Evolutionary conservation across 2,329 filamentous ascomycete species (phyloP).

Genomic region (Zarea fungicola): DNA sequence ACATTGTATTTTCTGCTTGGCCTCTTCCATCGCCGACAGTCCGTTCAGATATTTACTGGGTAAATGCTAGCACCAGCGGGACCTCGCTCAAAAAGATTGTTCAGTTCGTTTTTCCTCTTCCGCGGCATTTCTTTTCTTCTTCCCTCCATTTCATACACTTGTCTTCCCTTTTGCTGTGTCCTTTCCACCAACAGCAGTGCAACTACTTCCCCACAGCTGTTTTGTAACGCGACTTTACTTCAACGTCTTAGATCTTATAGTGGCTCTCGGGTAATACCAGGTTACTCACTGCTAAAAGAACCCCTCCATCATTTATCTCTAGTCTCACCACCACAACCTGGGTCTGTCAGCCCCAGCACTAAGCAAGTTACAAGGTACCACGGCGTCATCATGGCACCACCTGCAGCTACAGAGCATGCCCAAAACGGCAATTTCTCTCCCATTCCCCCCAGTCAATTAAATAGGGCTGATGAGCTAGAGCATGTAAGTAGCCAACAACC

Average conservation of each 20-base stretch:
- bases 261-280: no score
- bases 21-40: slow-evolving; percentile 1
- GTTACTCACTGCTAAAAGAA: no score
- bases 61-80: slow-evolving; percentile 2
- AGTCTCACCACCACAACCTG: no score
- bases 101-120: background rate
- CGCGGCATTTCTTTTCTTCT: background rate
- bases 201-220: background rate
- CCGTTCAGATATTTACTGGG: background rate
- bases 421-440: slow-evolving; percentile 8
- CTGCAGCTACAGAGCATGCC: background rate
- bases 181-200: background rate
- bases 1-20: background rate
- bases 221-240: no score
- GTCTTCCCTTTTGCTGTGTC: background rate
- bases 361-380: no score
- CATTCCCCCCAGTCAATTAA: background rate
- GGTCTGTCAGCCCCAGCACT: no score
- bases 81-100: slow-evolving; percentile 10
- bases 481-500: slow-evolving; percentile 47
- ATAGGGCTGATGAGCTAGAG: slow-evolving; percentile 31
- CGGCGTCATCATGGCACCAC: slow-evolving; percentile 13
- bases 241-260: no score
- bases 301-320: no score
- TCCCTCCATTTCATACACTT: background rate